phyloP scores from a whole-genome alignment of 495 filamentous ascomycete species.

The Thozetella sp. region DNA sequence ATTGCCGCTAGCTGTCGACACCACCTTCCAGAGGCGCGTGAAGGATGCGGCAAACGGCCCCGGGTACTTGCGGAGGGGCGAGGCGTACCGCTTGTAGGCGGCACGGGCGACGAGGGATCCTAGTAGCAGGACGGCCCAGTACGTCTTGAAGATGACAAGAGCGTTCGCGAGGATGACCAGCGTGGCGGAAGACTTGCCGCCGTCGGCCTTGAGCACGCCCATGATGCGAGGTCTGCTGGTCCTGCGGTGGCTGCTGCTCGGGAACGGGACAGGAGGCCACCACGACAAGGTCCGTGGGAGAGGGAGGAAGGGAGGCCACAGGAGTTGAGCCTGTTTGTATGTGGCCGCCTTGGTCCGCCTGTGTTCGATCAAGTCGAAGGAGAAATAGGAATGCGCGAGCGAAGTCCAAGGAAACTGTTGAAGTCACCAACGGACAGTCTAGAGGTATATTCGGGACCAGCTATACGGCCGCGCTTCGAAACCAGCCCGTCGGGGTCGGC shows the following conservation, averaged over 20 bases:
- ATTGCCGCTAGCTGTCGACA: conserved; percentile 30
- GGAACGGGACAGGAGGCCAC: no score
- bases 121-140: conserved; percentile 36
- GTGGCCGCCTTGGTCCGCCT: neutral
- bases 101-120: conserved; percentile 27
- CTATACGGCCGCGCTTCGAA: neutral
- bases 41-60: conserved; percentile 52
- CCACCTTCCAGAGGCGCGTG: conserved; percentile 46
- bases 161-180: conserved; percentile 24
- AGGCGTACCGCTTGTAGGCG: conserved; percentile 40
- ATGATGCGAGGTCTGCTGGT: conserved; percentile 10
- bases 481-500: neutral
- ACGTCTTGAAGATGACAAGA: conserved; percentile 24
- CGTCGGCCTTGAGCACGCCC: conserved; percentile 26
- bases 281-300: no score
- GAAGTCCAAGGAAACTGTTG: neutral
- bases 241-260: neutral
- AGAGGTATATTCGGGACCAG: neutral
- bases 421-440: neutral
- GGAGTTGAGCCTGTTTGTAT: neutral
- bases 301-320: neutral
- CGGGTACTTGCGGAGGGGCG: conserved; percentile 46
- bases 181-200: conserved; percentile 25
- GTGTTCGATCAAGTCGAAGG: no score
- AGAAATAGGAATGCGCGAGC: neutral